These are phyloP conservation scores for Septoria petroselini DNA, from an alignment of 2,329 filamentous ascomycete species.

Conservation along the genomic window DNA sequence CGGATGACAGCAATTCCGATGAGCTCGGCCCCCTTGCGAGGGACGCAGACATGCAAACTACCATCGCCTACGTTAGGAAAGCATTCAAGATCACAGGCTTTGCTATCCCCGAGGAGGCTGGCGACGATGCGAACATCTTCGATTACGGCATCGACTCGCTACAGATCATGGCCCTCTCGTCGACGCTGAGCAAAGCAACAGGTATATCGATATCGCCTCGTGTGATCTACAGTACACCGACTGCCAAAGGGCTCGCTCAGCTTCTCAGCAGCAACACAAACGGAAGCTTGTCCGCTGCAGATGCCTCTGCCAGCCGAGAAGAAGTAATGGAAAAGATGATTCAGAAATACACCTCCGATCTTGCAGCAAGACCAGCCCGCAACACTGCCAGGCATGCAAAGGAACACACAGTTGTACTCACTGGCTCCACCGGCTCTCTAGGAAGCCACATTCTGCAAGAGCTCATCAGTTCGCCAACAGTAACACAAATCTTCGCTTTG, in stretches of 20 bases:
- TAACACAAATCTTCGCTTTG: slow-evolving; percentile 36
- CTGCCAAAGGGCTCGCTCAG: slow-evolving; percentile 30
- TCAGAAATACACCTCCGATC: slow-evolving; percentile 32
- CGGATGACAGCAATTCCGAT: background rate
- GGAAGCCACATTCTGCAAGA: slow-evolving; percentile 38
- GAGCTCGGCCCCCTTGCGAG: background rate
- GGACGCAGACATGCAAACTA: background rate
- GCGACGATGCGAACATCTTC: slow-evolving; percentile 13
- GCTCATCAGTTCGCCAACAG: slow-evolving; percentile 29
- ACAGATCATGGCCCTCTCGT: slow-evolving; percentile 44
- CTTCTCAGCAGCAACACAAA: slow-evolving; percentile 16
- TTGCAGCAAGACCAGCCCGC: slow-evolving; percentile 14
- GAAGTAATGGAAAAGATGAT: slow-evolving; percentile 34
- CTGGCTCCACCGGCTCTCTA: slow-evolving; percentile 39
- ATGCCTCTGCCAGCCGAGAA: too few species aligned
- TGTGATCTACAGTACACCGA: slow-evolving; percentile 37
- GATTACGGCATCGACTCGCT: slow-evolving; percentile 15
- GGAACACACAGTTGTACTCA: slow-evolving; percentile 35
- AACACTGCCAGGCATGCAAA: slow-evolving; percentile 7
- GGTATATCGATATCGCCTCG: too few species aligned
- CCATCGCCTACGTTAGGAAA: background rate
- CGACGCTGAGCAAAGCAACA: too few species aligned
- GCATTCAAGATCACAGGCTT: background rate
- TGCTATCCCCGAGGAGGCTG: background rate
- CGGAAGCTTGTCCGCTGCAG: too few species aligned